A percentile compares a stretch with the other conserved stretches of the same genome.
Conservation (phyloP, 2,329 filamentous ascomycete species). For the Calonectria honghensis region DNA sequence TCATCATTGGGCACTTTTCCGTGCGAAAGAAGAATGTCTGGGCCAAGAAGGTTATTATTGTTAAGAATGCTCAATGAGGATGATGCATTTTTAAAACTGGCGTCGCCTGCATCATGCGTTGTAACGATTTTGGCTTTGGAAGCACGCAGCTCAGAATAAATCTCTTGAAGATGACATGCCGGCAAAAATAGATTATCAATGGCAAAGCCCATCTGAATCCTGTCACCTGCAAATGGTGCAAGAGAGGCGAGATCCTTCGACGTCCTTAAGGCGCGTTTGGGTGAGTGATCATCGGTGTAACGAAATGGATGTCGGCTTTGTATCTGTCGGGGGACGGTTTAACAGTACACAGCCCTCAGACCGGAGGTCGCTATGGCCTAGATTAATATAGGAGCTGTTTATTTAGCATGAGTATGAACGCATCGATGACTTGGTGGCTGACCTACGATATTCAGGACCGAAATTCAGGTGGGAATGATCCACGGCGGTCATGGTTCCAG, state of each 20-base stretch:
- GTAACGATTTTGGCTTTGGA: neutral
- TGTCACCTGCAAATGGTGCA: neutral
- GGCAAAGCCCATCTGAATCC: slow-evolving; percentile 7
- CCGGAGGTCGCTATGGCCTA: neutral
- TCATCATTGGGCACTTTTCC: neutral
- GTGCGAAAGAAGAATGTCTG: neutral
- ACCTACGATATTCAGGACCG: slow-evolving; percentile 8
- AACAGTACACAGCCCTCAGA: neutral
- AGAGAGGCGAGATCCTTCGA: neutral
- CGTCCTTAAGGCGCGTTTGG: neutral
- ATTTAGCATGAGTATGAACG: neutral
- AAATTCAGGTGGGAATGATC: slow-evolving; percentile 3
- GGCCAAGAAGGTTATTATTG: neutral
- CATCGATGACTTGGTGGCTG: neutral
- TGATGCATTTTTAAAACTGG: neutral
- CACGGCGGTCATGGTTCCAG: neutral
- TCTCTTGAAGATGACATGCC: neutral
- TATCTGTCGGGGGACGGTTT: neutral
- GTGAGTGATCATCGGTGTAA: neutral
- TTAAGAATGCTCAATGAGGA: neutral
- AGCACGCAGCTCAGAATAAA: neutral
- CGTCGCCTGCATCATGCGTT: neutral
- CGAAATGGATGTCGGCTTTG: neutral
- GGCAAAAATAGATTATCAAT: neutral
- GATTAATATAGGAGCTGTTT: neutral